Conservation (phyloP, 228 moss, liverwort and hornwort species). For the Sphagnum magellanicum region DNA sequence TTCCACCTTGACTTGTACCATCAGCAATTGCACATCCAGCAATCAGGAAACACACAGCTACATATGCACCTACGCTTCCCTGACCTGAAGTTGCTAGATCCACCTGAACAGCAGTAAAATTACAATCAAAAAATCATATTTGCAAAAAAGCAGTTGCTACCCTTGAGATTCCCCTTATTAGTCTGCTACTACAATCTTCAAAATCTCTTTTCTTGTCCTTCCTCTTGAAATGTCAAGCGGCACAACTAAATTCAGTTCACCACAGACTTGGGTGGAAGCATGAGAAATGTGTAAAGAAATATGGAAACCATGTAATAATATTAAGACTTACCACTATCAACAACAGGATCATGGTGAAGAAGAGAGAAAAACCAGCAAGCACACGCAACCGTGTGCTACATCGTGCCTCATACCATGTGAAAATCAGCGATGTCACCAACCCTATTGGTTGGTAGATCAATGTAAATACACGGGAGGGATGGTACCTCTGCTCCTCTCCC, state of each 20-base stretch:
- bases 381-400: slow-evolving; percentile 36
- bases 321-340: slow-evolving; percentile 28
- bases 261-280: no score
- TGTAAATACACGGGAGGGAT: slow-evolving; percentile 47
- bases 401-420: slow-evolving; percentile 36
- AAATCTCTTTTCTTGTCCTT: no score
- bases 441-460: slow-evolving; percentile 32
- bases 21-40: slow-evolving; percentile 24
- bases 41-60: slow-evolving; percentile 22
- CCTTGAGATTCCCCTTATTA: no score
- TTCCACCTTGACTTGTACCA: slow-evolving; percentile 33
- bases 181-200: no score
- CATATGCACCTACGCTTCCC: slow-evolving; percentile 31
- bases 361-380: slow-evolving; percentile 25
- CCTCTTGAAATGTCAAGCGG: no score
- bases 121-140: no score
- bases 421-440: slow-evolving; percentile 17
- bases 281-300: no score
- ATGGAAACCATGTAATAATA: neutral
- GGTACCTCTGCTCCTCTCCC: slow-evolving; percentile 19
- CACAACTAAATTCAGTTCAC: no score
- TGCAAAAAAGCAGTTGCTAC: no score
- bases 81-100: slow-evolving; percentile 39
- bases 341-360: slow-evolving; percentile 20
- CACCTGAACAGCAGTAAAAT: slow-evolving; percentile 12